Conservation (phyloP, 305 asterid genomes). For the Fraxinus sp. region DNA sequence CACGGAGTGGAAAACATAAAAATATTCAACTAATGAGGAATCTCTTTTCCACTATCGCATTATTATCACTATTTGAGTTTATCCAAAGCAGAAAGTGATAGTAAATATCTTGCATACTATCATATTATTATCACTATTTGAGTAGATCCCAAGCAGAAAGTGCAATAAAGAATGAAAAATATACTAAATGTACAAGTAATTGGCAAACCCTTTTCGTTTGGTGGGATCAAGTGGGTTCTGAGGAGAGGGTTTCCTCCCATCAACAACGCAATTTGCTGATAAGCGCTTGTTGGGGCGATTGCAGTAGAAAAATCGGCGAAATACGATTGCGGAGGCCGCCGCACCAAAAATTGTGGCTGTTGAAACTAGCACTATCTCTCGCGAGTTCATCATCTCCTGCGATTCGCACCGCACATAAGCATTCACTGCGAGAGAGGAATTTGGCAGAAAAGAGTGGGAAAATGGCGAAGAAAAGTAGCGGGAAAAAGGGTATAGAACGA, state of each 20-base stretch:
- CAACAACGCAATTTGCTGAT: slow-evolving; percentile 28
- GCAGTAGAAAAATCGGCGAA: slow-evolving; percentile 37
- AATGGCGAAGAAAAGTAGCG: slow-evolving; percentile 24
- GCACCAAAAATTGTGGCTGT: slow-evolving; percentile 70
- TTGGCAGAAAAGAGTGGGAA: slow-evolving; percentile 27
- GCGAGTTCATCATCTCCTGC: slow-evolving; percentile 47
- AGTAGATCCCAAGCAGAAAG: not conserved
- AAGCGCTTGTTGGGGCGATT: slow-evolving; percentile 29
- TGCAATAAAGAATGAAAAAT: not conserved
- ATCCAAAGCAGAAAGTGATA: not conserved
- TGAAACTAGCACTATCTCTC: slow-evolving; percentile 54
- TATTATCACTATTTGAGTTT: not conserved
- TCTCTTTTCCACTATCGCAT: not conserved
- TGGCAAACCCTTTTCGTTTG: slow-evolving; percentile 69
- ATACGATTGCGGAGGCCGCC: slow-evolving; percentile 46
- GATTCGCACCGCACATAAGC: slow-evolving; percentile 17
- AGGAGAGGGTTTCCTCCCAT: slow-evolving; percentile 28
- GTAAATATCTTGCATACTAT: not conserved
- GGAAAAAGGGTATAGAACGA: slow-evolving; percentile 21
- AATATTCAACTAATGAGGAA: not conserved
- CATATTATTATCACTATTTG: not conserved
- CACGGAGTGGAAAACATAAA: not conserved
- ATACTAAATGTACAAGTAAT: not conserved
- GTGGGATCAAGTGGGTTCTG: slow-evolving; percentile 68
- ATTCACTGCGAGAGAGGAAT: slow-evolving; percentile 24